Conservation (phyloP, 805 yeast species). For the Lipomyces japonicus region DNA sequence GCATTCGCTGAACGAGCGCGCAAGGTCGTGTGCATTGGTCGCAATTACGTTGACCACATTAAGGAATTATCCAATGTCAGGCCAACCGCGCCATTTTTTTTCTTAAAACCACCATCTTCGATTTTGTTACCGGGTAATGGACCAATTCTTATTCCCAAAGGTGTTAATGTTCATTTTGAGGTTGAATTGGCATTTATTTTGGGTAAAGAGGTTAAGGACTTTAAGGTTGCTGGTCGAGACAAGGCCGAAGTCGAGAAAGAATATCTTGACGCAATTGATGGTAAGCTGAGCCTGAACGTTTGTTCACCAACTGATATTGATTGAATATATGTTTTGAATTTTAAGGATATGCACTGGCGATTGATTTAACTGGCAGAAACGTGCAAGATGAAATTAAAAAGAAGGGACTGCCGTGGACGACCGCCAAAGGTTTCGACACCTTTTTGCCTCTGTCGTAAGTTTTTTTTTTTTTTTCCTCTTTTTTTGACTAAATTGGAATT, state of each 20-base stretch:
- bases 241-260: slow-evolving; percentile 56
- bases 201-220: slow-evolving; percentile 43
- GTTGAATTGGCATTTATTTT: slow-evolving; percentile 83
- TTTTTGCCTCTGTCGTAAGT: slow-evolving; percentile 75
- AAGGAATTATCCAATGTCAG: slow-evolving; percentile 77
- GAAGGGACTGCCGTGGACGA: slow-evolving; percentile 95
- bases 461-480: neutral
- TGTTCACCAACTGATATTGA: neutral
- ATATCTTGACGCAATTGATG: slow-evolving; percentile 74
- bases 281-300: slow-evolving; percentile 36
- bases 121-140: slow-evolving; percentile 64
- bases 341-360: slow-evolving; percentile 67
- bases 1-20: slow-evolving; percentile 27
- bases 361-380: slow-evolving; percentile 93
- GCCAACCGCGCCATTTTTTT: slow-evolving; percentile 88
- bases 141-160: slow-evolving; percentile 77
- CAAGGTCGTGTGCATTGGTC: slow-evolving; percentile 90
- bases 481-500: neutral
- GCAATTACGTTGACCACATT: slow-evolving; percentile 96
- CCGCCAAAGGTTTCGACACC: slow-evolving; percentile 95
- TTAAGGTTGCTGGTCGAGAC: slow-evolving; percentile 41
- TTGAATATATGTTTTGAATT: neutral
- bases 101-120: slow-evolving; percentile 82
- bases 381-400: slow-evolving; percentile 92
- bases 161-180: slow-evolving; percentile 82